phyloP scores from a whole-genome alignment of 305 asterid genomes.

The Fraxinus sp. region DNA sequence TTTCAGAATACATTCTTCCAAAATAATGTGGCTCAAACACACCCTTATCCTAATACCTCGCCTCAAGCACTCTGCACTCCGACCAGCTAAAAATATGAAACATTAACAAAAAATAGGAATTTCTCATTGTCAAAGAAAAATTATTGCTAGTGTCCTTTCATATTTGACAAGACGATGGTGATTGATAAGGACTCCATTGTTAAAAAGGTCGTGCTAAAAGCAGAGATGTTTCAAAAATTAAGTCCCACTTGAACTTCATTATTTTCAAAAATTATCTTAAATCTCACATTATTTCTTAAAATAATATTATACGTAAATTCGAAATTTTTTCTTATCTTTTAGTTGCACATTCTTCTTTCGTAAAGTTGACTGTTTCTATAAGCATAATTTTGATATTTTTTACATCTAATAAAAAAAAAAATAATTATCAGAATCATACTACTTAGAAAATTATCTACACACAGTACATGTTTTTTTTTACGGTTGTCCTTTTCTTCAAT shows the following conservation, averaged over 20 bases:
- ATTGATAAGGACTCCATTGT: neutral
- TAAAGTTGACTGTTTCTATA: neutral
- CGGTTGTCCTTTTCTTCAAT: no score
- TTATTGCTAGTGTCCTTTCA: neutral
- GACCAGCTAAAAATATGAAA: neutral
- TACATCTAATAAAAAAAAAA: no score
- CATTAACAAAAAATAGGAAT: neutral
- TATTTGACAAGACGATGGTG: neutral
- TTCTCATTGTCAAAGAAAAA: neutral
- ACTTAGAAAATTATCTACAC: no score
- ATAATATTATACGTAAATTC: no score
- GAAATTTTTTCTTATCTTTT: no score
- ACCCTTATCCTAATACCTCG: neutral
- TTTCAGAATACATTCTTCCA: no score
- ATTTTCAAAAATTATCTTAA: no score
- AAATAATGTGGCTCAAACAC: no score
- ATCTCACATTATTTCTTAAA: no score
- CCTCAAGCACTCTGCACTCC: neutral
- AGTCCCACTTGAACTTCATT: no score
- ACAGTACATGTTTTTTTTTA: neutral
- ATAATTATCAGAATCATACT: neutral
- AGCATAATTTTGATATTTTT: neutral
- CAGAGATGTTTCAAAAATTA: neutral
- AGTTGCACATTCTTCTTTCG: no score
- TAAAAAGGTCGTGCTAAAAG: neutral